Conservation (phyloP, 306 rosid genomes). For the Rosa persica region DNA sequence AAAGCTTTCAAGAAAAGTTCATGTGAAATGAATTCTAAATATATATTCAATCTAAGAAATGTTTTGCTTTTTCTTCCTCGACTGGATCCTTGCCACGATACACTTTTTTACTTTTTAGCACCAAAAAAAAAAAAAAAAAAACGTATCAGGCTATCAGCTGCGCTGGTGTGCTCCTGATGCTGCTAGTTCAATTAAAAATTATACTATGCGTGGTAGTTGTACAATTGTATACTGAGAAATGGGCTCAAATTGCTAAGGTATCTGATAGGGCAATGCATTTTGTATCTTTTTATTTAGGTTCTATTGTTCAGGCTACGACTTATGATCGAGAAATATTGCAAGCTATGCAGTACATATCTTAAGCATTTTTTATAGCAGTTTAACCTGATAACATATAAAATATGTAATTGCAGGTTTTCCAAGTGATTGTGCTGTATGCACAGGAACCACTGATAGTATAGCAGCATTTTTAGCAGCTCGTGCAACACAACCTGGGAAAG, state of each 20-base stretch:
- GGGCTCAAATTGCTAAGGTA: background rate
- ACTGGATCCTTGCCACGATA: background rate
- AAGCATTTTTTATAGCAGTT: background rate
- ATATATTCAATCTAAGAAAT: background rate
- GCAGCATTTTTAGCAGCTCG: conserved; percentile 95
- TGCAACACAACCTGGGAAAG: conserved; percentile 80
- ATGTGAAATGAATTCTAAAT: background rate
- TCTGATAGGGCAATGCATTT: background rate
- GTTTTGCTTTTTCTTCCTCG: background rate
- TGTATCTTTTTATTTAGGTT: background rate
- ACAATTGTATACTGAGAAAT: background rate
- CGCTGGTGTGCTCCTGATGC: background rate
- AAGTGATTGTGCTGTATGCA: conserved; percentile 70
- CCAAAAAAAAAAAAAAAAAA: no score
- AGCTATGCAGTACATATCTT: background rate
- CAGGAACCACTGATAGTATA: conserved; percentile 95
- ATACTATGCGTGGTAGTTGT: background rate
- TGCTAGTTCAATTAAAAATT: background rate
- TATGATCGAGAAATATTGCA: background rate
- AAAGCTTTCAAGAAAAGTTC: background rate
- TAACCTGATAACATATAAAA: background rate
- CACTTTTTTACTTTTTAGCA: background rate
- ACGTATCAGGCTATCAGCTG: background rate
- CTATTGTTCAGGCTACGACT: background rate
- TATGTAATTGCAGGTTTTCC: conserved; percentile 59